These are phyloP conservation scores for Colletotrichum kahawae DNA, from an alignment of 2,329 filamentous ascomycete genomes.

Conservation along the genomic window DNA sequence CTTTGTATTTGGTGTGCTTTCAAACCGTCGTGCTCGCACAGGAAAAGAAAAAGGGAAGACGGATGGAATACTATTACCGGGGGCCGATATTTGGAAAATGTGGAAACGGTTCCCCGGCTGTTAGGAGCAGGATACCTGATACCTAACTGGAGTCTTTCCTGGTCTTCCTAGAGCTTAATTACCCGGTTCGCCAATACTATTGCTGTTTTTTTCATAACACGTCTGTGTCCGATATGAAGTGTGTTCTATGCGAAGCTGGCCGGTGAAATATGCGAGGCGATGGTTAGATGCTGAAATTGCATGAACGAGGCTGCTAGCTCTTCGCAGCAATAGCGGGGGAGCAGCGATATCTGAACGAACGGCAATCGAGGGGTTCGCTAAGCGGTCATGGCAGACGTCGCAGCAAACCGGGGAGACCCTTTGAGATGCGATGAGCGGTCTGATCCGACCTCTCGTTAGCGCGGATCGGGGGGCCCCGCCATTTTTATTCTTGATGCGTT, in stretches of 20 bases:
- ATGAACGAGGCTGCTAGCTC: background rate
- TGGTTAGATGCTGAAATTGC: background rate
- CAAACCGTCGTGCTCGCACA: background rate
- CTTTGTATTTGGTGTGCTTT: background rate
- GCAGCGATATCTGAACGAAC: background rate
- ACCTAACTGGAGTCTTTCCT: conserved; percentile 10
- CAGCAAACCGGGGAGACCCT: conserved; percentile 3
- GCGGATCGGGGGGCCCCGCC: background rate
- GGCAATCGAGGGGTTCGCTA: conserved; percentile 1
- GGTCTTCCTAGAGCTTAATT: conserved; percentile 12
- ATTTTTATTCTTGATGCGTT: background rate
- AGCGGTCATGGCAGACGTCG: background rate
- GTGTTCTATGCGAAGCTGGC: background rate
- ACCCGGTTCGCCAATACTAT: background rate
- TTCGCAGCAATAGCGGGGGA: background rate
- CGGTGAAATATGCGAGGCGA: background rate
- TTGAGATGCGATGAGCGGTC: conserved; percentile 9
- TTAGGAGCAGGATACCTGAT: background rate
- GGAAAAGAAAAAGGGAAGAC: background rate
- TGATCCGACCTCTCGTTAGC: background rate
- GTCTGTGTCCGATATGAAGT: background rate
- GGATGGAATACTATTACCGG: background rate
- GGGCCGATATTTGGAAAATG: background rate
- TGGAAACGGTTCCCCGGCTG: background rate
- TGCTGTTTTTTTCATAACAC: background rate